Evolutionary conservation across 176 grass and related monocot genomes (phyloP).

Genomic region (Zizania latifolia): DNA sequence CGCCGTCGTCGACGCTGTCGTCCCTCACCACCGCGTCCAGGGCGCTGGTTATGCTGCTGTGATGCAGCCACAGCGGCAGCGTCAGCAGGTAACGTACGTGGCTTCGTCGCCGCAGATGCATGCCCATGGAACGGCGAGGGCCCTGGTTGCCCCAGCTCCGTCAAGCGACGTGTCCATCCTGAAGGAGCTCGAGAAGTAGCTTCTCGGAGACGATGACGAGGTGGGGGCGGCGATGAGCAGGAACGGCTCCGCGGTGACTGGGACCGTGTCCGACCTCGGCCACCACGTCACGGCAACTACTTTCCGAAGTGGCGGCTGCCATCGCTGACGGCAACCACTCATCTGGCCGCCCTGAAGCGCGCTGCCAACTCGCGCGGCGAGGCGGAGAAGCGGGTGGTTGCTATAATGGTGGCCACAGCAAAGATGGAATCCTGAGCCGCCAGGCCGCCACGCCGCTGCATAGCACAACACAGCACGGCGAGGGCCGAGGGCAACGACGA

Average conservation of each 20-base stretch:
- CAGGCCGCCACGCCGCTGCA: too few relatives aligned
- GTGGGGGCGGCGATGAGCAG: conserved; percentile 51
- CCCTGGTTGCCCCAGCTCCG: neutral
- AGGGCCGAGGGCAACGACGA: too few relatives aligned
- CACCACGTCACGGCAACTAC: conserved; percentile 49
- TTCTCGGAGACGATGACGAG: conserved; percentile 65
- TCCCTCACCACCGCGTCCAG: conserved; percentile 52
- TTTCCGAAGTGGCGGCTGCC: conserved; percentile 50
- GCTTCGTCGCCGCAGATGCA: conserved; percentile 20
- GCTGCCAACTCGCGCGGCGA: conserved; percentile 43
- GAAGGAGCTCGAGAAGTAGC: conserved; percentile 83
- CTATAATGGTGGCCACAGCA: conserved; percentile 72
- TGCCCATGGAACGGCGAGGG: conserved; percentile 1
- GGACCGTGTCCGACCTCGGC: conserved; percentile 38
- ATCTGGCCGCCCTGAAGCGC: conserved; percentile 45
- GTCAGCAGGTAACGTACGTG: conserved; percentile 31
- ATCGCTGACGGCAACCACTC: conserved; percentile 60
- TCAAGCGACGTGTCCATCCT: conserved; percentile 42
- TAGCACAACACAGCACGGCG: too few relatives aligned
- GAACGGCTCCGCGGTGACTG: conserved; percentile 61
- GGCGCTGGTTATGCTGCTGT: conserved; percentile 17
- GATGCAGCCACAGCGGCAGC: conserved; percentile 35
- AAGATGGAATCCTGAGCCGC: too few relatives aligned
- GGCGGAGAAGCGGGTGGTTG: conserved; percentile 64
- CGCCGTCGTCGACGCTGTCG: conserved; percentile 46